Conservation (phyloP, 768 basidiomycete species). For the Auricularia cornea region DNA sequence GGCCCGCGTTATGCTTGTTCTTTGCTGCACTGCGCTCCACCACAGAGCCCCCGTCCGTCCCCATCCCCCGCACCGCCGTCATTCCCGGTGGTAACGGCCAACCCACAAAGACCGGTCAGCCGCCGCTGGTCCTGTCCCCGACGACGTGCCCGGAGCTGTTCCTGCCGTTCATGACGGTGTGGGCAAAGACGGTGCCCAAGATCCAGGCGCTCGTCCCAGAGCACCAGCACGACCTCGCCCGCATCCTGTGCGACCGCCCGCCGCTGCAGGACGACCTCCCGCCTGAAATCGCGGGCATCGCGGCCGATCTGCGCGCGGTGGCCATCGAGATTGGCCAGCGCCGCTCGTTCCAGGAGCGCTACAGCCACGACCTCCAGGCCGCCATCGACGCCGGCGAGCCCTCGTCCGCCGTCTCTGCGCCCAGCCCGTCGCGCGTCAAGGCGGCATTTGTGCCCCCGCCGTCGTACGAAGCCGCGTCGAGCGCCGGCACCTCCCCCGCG, state of each 20-base stretch:
- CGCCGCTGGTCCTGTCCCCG: constrained; percentile 50
- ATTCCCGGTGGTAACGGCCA: constrained; percentile 18
- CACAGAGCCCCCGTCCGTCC: constrained; percentile 71
- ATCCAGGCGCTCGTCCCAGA: constrained; percentile 59
- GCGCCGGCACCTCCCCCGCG: constrained; percentile 4
- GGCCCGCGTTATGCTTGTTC: constrained; percentile 52
- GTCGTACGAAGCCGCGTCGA: constrained; percentile 35
- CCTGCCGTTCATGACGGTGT: constrained; percentile 59
- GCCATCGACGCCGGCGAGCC: constrained; percentile 58
- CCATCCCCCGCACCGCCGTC: constrained; percentile 47
- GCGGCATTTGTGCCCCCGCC: constrained; percentile 69
- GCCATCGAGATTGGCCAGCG: constrained; percentile 84
- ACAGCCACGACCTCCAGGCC: constrained; percentile 65
- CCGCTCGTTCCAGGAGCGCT: constrained; percentile 75
- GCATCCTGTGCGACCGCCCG: constrained; percentile 60
- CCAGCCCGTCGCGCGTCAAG: constrained; percentile 30
- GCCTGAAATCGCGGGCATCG: constrained; percentile 45
- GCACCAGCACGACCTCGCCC: constrained; percentile 73
- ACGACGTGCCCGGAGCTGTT: constrained; percentile 66
- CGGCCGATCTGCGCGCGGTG: constrained; percentile 75
- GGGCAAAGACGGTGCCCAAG: constrained; percentile 54
- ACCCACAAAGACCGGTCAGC: constrained; percentile 23
- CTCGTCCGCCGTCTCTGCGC: constrained; percentile 5
- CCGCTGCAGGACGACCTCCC: constrained; percentile 36
- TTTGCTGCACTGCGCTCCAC: constrained; percentile 74